Base-by-base conservation (phyloP, 345 rosid genomes). In the Eucalyptus grandis region DNA sequence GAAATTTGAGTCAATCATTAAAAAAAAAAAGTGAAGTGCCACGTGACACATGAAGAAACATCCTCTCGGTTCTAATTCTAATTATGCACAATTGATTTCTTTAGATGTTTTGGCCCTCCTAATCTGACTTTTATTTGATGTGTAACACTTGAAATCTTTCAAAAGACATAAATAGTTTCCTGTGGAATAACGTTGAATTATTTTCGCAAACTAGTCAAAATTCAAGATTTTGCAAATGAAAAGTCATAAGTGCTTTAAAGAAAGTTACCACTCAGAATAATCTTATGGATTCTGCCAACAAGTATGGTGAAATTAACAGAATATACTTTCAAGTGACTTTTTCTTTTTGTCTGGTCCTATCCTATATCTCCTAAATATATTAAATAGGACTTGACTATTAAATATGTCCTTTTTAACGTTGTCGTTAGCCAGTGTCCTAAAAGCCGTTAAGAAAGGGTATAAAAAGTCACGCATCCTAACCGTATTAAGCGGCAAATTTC, bases 401-500 rank as follows among this genome's bases (percentile, higher is more conserved):
- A 10, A 40, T 72, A 3, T 0, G 15, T 21, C 83, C 1, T 72
- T 72, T n/a, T 72, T 37, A 37, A 72, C 27, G 83, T 69, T 31
- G 81, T 19, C 6, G 82, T 21, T 19, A 72, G 83, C 27, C 83
- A 19, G 0, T 37, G 83, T 72, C 83, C 47, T 19, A 72, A 37
- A 72, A 37, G 83, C 83, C 83, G 83, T 86, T n/a, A 51, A 86
- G 62, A 31, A 2, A 51, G 4, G 30, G 62, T n/a, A 11, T 24
- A 49, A 56, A n/a, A 86, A 83, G 88, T 89, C 62, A 21, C 13
- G 58, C 82, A 77, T 77, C 83, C 47, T 11, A 77, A 37, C 90
- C 94, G 90, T 91, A 31, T 12, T 77, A 62, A 89, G 81, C 90
- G 91, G 90, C 93, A 90, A 91, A 4, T 88, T 90, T 90, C 93